Conservation (phyloP, 495 filamentous ascomycete genomes). For the Parmelia sp. region DNA sequence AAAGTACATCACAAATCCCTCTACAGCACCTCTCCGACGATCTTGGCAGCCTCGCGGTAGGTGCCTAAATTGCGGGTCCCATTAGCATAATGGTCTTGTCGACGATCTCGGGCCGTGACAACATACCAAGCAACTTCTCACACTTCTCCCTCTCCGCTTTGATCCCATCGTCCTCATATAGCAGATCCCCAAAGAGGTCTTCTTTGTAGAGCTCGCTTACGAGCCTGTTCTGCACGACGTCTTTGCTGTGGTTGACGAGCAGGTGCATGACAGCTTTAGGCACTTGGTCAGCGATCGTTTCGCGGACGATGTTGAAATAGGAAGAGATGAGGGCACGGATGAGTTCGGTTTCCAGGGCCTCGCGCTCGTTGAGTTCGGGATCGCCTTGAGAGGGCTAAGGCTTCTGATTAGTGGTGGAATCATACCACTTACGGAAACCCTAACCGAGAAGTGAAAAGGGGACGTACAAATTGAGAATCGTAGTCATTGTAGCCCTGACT, state of each 20-base stretch:
- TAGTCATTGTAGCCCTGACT: conserved; percentile 36
- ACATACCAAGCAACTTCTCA: conserved; percentile 69
- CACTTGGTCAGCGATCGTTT: conserved; percentile 95
- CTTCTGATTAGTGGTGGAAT: conserved; percentile 39
- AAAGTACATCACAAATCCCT: not conserved
- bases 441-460: not conserved
- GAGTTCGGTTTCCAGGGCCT: conserved; percentile 93
- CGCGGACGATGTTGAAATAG: conserved; percentile 97
- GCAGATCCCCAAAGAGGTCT: conserved; percentile 80
- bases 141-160: conserved; percentile 98
- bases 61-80: conserved; percentile 38
- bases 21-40: conserved; percentile 83
- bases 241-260: conserved; percentile 95
- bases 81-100: not conserved
- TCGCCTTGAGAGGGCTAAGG: conserved; percentile 40
- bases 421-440: not conserved
- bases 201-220: conserved; percentile 96
- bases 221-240: conserved; percentile 91
- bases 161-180: conserved; percentile 96
- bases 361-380: conserved; percentile 85
- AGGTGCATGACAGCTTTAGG: conserved; percentile 99
- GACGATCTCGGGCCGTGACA: not conserved
- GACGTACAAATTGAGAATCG: conserved; percentile 54
- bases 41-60: conserved; percentile 94
- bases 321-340: conserved; percentile 94